These are phyloP conservation scores for Hibiscus mutabilis DNA, from an alignment of 345 rosid species.

Conservation along the genomic window DNA sequence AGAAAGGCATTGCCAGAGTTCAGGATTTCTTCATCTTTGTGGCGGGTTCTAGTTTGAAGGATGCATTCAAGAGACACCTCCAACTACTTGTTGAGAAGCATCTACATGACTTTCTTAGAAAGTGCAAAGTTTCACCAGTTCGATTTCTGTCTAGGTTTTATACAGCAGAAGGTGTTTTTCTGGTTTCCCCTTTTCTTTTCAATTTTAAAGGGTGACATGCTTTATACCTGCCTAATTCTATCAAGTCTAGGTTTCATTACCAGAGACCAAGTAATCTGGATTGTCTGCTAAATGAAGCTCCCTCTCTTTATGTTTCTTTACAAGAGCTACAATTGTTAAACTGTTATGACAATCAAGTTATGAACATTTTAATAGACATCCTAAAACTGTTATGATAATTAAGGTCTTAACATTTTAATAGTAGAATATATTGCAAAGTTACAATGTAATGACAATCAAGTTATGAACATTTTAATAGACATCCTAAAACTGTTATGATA, in stretches of 20 bases:
- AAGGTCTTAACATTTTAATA: too few species aligned
- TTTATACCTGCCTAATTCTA: neutral
- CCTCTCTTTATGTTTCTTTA: neutral
- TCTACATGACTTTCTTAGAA: constrained; percentile 45
- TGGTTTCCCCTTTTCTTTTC: neutral
- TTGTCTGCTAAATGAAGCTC: neutral
- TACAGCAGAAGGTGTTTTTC: constrained; percentile 56
- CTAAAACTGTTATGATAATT: neutral
- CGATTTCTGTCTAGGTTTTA: constrained; percentile 52
- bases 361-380: neutral
- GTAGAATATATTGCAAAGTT: neutral
- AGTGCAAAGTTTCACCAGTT: constrained; percentile 59
- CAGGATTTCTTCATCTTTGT: constrained; percentile 58
- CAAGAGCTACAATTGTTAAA: neutral
- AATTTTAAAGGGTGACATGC: neutral
- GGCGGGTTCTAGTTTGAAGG: constrained; percentile 41
- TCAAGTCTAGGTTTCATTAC: neutral
- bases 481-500: neutral
- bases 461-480: neutral
- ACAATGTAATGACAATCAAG: neutral
- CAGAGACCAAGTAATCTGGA: neutral
- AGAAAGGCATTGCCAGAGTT: constrained; percentile 32
- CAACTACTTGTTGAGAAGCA: constrained; percentile 34
- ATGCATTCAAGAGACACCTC: constrained; percentile 60
- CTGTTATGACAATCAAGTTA: neutral